Evolutionary conservation across 225 moss, liverwort and hornwort species (phyloP), one percentile per base, ranked within the genome.

Genomic region (Marchantia polymorpha): DNA sequence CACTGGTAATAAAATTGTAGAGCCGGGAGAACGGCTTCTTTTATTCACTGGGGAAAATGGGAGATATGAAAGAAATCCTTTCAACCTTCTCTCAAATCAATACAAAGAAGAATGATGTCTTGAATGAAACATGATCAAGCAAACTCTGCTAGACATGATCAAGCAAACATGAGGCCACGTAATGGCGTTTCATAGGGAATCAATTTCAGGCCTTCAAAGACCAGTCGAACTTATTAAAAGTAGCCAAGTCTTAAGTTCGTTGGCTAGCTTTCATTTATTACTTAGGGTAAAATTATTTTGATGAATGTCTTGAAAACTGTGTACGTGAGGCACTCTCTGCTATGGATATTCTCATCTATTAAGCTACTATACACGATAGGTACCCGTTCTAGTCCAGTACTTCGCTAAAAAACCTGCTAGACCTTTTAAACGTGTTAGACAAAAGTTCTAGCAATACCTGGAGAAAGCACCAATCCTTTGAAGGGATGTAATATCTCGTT

Each of bases 241-340:
- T 20, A 78, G 78, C 78, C 84, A 81, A 78, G 78, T 85, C 81
- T 84, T 81, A 75, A 81, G 81, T 81, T 81, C 78, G 74, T 78
- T 78, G 81, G 81, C 84, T 78, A 51, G 78, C 53, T 70, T 78
- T 78, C 51, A 75, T 78, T 81, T 84, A 81, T 84, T 81, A 81
- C 54, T 69, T 66, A 69, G 23, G 74, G 52, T 76, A 81, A 81
- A 64, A 29, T 74, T 81, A 69, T 81, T 81, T 81, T 74, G 84
- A 75, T 69, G 81, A 81, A 81, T 78, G 68, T 81, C 78, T 74
- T 81, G 78, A 74, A 79, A 79, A 60, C 64, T 72, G 74, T 78
- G 54, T 69, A 47, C 46, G 27, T 19, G 72, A 68, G 73, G 77
- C 78, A 74, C 81, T 81, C 81, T 81, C 81, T 84, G 73, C 78